These are phyloP conservation scores for Lachancea nothofagi DNA, from an alignment of 805 yeast species.

Conservation along the genomic window DNA sequence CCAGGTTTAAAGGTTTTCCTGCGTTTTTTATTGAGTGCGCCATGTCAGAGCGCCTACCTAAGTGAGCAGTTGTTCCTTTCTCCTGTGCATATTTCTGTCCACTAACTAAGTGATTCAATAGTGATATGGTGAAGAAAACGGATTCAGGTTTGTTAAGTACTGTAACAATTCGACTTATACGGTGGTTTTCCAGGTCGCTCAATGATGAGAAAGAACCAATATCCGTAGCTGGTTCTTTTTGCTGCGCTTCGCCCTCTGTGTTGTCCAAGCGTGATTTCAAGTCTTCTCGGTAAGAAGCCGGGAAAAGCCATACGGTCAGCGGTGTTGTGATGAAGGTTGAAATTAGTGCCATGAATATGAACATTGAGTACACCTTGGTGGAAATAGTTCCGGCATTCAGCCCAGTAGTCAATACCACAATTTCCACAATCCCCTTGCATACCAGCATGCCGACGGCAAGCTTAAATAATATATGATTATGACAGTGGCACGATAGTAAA, in stretches of 20 bases:
- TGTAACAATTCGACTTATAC: constrained; percentile 4
- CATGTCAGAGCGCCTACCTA: too few species aligned
- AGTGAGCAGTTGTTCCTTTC: too few species aligned
- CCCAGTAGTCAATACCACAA: constrained; percentile 72
- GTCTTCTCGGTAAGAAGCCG: constrained; percentile 52
- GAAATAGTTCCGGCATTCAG: constrained; percentile 63
- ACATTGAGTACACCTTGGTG: constrained; percentile 67
- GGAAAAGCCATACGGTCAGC: constrained; percentile 55
- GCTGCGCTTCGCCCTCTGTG: constrained; percentile 26
- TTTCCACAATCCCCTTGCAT: constrained; percentile 88
- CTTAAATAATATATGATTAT: too few species aligned
- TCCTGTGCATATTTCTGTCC: too few species aligned
- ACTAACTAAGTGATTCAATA: constrained; percentile 21
- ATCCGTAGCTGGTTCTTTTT: too few species aligned
- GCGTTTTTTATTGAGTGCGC: too few species aligned
- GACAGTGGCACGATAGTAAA: too few species aligned
- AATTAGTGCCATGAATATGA: constrained; percentile 74
- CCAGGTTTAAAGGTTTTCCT: too few species aligned
- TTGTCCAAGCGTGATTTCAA: constrained; percentile 33
- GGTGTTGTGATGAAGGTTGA: constrained; percentile 81
- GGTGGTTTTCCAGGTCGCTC: not conserved
- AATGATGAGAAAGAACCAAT: too few species aligned
- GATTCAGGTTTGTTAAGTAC: constrained; percentile 8
- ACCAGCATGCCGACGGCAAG: constrained; percentile 75
- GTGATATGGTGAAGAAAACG: constrained; percentile 4